Percentiles rank a stretch among this genome's conserved stretches.
Evolutionary conservation across 2,329 filamentous ascomycete species (phyloP).

Genomic region (Akanthomyces muscarius): DNA sequence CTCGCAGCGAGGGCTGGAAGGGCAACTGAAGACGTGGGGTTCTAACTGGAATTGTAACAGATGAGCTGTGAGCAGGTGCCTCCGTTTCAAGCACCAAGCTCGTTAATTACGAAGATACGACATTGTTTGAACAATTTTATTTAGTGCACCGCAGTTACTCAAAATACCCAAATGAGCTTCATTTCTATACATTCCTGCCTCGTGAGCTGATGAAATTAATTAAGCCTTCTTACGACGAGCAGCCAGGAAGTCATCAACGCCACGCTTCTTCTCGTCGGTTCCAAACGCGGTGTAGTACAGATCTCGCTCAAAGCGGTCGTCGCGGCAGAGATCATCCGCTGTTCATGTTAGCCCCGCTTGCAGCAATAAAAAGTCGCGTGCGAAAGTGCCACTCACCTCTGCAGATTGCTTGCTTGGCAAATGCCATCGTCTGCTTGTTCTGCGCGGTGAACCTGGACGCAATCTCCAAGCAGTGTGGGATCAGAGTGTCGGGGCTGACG

Average conservation of each 20-base stretch:
- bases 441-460: neutral
- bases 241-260: conserved; percentile 9
- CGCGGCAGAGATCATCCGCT: conserved; percentile 15
- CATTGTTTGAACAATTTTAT: conserved; percentile 1
- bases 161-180: neutral
- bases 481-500: neutral
- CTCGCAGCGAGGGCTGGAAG: conserved; percentile 14
- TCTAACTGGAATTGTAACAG: conserved; percentile 21
- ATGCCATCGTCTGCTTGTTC: conserved; percentile 6
- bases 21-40: conserved; percentile 22
- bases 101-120: conserved; percentile 9
- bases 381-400: neutral
- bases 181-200: neutral
- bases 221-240: conserved; percentile 8
- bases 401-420: conserved; percentile 16
- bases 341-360: neutral
- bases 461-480: neutral
- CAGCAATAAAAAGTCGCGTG: neutral
- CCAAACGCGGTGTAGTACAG: conserved; percentile 14
- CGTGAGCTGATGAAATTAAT: neutral
- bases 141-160: neutral
- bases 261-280: conserved; percentile 6
- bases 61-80: conserved; percentile 1
- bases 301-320: conserved; percentile 13
- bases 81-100: neutral